phyloP scores from a whole-genome alignment of 2,329 filamentous ascomycete genomes.

The Diaporthe caulivora region DNA sequence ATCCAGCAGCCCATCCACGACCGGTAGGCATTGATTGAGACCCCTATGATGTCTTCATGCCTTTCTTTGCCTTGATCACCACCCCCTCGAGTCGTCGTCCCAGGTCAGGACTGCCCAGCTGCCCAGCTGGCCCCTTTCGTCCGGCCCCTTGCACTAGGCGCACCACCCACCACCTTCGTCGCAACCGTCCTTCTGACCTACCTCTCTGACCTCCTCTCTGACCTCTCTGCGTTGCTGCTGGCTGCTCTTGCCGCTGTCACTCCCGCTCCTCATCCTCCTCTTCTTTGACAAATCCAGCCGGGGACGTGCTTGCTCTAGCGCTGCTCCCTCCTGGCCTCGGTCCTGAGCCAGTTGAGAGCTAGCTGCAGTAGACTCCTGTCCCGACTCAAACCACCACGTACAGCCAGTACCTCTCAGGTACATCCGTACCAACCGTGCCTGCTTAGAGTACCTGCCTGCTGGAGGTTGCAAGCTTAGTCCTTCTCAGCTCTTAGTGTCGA shows the following conservation, averaged over 20 bases:
- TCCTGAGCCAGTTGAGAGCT: constrained; percentile 22
- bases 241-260: not conserved
- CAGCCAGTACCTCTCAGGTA: not conserved
- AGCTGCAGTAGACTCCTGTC: not conserved
- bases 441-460: not conserved
- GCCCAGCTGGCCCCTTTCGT: constrained; percentile 23
- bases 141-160: constrained; percentile 36
- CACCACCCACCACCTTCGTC: constrained; percentile 26
- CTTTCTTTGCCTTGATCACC: not conserved
- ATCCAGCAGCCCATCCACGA: not conserved
- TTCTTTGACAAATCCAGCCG: constrained; percentile 19
- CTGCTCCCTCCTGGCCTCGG: constrained; percentile 18
- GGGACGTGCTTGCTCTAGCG: constrained; percentile 24
- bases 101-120: constrained; percentile 11
- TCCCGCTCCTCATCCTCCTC: constrained; percentile 21
- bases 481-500: constrained; percentile 14
- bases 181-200: constrained; percentile 30
- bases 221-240: constrained; percentile 2
- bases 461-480: constrained; percentile 22
- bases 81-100: constrained; percentile 1
- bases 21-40: constrained; percentile 3
- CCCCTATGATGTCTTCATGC: constrained; percentile 37
- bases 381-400: not conserved
- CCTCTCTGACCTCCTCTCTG: constrained; percentile 28
- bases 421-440: not conserved